Percentiles rank a stretch among this genome's conserved stretches.
Conservation (phyloP, 2,329 filamentous ascomycete genomes). For the Penicillium freii region DNA sequence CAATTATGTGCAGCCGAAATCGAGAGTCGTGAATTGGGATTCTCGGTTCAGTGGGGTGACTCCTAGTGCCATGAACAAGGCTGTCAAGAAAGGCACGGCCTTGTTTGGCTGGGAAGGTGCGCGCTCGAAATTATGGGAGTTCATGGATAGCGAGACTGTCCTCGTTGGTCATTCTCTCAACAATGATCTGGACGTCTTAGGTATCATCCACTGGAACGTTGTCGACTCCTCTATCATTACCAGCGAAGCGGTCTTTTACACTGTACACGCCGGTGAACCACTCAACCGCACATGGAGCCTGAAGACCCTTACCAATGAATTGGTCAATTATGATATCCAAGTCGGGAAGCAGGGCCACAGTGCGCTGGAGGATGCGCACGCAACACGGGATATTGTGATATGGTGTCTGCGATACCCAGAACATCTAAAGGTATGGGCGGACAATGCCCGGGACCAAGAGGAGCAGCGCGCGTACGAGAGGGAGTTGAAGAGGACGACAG, state of each 20-base stretch:
- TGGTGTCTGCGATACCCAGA: conserved; percentile 46
- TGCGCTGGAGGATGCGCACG: conserved; percentile 51
- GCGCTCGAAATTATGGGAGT: conserved; percentile 43
- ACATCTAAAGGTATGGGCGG: conserved; percentile 37
- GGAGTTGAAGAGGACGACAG: conserved; percentile 2
- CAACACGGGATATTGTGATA: conserved; percentile 50
- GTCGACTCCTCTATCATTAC: conserved; percentile 49
- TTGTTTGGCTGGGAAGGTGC: conserved; percentile 47
- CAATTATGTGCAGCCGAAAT: conserved; percentile 41
- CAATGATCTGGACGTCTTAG: conserved; percentile 47
- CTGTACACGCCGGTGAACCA: not conserved
- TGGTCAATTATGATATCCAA: conserved; percentile 41
- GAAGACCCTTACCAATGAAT: conserved; percentile 34
- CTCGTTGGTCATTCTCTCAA: conserved; percentile 51
- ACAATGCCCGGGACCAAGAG: conserved; percentile 3
- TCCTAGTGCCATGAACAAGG: conserved; percentile 29
- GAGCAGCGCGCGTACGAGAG: not conserved
- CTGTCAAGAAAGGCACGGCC: conserved; percentile 29
- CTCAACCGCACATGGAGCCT: conserved; percentile 35
- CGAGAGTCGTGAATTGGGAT: conserved; percentile 39
- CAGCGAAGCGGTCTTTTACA: conserved; percentile 30
- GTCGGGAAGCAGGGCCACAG: conserved; percentile 43
- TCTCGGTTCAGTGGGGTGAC: conserved; percentile 44
- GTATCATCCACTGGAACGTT: conserved; percentile 43
- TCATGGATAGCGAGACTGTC: conserved; percentile 47